Percentiles rank a stretch among this genome's conserved stretches.
Conservation (phyloP, 176 grass and related monocot genomes). For the Eleusine indica region DNA sequence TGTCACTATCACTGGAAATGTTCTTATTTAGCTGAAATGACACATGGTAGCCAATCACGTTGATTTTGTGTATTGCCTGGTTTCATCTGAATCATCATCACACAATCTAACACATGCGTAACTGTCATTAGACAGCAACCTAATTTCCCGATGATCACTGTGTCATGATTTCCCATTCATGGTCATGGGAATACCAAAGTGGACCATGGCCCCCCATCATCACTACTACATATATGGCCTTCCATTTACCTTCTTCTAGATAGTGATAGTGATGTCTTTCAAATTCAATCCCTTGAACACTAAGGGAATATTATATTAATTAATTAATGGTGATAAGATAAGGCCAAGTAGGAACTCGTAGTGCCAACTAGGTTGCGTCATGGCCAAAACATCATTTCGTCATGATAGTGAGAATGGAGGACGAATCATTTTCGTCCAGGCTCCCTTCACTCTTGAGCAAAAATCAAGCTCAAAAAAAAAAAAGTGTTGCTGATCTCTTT, state of each 20-base stretch:
- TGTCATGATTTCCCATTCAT: not conserved
- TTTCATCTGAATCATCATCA: not conserved
- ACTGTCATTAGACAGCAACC: not conserved
- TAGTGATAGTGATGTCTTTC: not conserved
- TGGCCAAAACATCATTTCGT: not conserved
- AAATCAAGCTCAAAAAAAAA: not conserved
- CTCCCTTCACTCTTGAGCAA: conserved; percentile 20
- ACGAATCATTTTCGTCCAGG: not conserved
- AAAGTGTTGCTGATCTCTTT: not conserved
- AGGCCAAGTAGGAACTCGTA: not conserved
- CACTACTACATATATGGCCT: no score
- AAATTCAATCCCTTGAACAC: not conserved
- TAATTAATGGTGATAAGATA: no score
- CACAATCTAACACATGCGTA: not conserved
- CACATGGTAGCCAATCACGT: no score
- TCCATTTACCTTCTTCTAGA: not conserved
- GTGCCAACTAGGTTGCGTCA: not conserved
- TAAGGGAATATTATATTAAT: not conserved
- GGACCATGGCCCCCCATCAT: not conserved
- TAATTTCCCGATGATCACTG: not conserved
- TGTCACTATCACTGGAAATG: conserved; percentile 4
- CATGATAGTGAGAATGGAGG: not conserved
- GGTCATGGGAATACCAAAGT: not conserved
- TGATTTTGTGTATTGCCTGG: no score
- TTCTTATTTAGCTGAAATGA: not conserved